Evolutionary conservation across 768 basidiomycete genomes (phyloP).

Genomic region (Amanita jacksonii): DNA sequence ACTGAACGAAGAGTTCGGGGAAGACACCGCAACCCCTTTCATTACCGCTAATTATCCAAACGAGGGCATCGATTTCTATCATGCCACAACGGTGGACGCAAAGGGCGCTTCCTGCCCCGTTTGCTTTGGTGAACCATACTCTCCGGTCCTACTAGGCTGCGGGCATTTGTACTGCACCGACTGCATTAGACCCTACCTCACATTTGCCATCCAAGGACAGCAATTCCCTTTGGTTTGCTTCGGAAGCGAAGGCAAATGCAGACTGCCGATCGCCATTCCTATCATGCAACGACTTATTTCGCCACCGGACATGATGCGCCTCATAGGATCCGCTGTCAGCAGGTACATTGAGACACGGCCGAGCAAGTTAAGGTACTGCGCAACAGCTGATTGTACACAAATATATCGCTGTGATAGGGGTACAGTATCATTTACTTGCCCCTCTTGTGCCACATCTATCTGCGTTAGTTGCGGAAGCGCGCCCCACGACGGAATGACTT

Average conservation of each 20-base stretch:
- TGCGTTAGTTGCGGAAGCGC: conserved; percentile 41
- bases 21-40: conserved; percentile 42
- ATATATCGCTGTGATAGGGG: conserved; percentile 26
- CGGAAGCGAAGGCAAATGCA: conserved; percentile 1
- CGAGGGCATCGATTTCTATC: conserved; percentile 1
- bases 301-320: conserved; percentile 27
- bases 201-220: not conserved
- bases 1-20: conserved; percentile 44
- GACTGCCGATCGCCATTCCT: conserved; percentile 26
- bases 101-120: not conserved
- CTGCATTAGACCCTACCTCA: conserved; percentile 4
- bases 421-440: conserved; percentile 31
- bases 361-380: conserved; percentile 39
- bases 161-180: conserved; percentile 2
- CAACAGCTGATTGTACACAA: conserved; percentile 44
- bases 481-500: conserved; percentile 42
- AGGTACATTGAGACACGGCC: conserved; percentile 34
- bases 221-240: conserved; percentile 4
- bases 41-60: conserved; percentile 31
- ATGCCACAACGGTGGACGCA: not conserved
- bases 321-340: conserved; percentile 35
- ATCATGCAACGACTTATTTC: conserved; percentile 30
- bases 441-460: conserved; percentile 39
- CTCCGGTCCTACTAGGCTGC: conserved; percentile 1
- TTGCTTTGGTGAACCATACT: not conserved